phyloP scores from a whole-genome alignment of 352 stramenopile species.

The Paralagenidium karlingii region DNA sequence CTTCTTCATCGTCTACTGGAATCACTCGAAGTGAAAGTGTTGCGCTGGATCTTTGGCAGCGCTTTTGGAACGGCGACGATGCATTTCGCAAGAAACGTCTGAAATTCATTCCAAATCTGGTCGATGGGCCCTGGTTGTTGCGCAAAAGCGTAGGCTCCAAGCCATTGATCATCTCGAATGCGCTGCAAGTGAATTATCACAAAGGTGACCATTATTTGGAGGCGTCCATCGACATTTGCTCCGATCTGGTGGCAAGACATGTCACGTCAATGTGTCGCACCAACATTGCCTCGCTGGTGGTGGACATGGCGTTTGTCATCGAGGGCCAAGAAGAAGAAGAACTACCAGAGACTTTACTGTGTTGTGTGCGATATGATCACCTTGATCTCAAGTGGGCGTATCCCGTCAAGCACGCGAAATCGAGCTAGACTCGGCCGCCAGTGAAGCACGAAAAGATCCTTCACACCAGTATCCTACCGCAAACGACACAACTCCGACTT shows the following conservation, averaged over 20 bases:
- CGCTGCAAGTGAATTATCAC: constrained; percentile 47
- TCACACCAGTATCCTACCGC: background rate
- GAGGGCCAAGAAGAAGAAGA: constrained; percentile 56
- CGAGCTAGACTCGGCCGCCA: no score
- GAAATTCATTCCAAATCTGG: constrained; percentile 69
- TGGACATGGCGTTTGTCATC: constrained; percentile 73
- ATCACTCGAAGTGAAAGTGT: background rate
- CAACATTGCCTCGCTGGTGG: constrained; percentile 42
- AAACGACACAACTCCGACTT: background rate
- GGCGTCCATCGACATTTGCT: constrained; percentile 64
- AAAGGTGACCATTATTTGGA: constrained; percentile 54
- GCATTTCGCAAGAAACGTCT: constrained; percentile 56
- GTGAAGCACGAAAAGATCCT: no score
- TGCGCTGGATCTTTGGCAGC: constrained; percentile 29
- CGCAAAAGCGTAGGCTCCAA: constrained; percentile 70
- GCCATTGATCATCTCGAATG: constrained; percentile 60
- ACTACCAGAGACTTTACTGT: constrained; percentile 66
- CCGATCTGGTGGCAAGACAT: constrained; percentile 58
- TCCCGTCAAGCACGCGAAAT: constrained; percentile 29
- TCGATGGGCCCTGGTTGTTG: constrained; percentile 69
- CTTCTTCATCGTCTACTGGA: background rate
- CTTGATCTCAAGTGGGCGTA: constrained; percentile 47
- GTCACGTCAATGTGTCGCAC: constrained; percentile 64
- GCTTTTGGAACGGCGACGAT: constrained; percentile 48
- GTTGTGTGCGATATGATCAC: constrained; percentile 66